Evolutionary conservation across 2,329 filamentous ascomycete species (phyloP).

Genomic region (Rhexocercosporidium sp.): DNA sequence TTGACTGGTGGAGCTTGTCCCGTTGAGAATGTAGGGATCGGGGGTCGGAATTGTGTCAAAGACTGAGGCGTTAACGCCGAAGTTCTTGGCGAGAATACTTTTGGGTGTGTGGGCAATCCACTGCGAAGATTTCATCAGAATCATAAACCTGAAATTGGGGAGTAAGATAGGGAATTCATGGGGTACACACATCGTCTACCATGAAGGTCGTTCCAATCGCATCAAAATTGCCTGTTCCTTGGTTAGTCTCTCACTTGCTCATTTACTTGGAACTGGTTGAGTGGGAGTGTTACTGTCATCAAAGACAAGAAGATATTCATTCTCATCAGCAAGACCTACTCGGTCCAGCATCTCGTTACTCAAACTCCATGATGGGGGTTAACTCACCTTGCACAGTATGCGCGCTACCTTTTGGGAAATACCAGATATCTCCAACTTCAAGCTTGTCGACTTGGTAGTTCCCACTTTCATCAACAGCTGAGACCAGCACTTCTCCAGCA

Average conservation of each 20-base stretch:
- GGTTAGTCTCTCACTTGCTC: constrained; percentile 9
- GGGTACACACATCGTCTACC: background rate
- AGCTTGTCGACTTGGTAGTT: constrained; percentile 59
- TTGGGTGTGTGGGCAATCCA: constrained; percentile 72
- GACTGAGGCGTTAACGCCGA: constrained; percentile 63
- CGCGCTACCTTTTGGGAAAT: constrained; percentile 68
- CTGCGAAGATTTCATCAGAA: too few species aligned
- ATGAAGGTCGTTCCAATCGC: constrained; percentile 46
- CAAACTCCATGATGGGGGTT: background rate
- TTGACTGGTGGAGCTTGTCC: constrained; percentile 54
- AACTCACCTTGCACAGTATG: constrained; percentile 61
- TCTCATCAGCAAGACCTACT: constrained; percentile 63
- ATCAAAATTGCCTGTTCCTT: constrained; percentile 60
- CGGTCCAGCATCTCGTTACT: constrained; percentile 12
- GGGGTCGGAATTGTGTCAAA: constrained; percentile 62
- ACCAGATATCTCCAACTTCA: constrained; percentile 69
- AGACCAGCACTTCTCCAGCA: constrained; percentile 60
- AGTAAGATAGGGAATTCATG: background rate
- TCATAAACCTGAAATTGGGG: too few species aligned
- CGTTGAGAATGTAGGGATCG: constrained; percentile 67
- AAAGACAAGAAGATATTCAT: constrained; percentile 70
- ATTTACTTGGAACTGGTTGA: too few species aligned
- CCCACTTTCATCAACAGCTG: constrained; percentile 67
- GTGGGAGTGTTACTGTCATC: constrained; percentile 55
- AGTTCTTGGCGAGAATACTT: constrained; percentile 70